Evolutionary conservation across 768 basidiomycete species (phyloP), one percentile per base, ranked within the genome.

Genomic region (Plicaturopsis crispa): DNA sequence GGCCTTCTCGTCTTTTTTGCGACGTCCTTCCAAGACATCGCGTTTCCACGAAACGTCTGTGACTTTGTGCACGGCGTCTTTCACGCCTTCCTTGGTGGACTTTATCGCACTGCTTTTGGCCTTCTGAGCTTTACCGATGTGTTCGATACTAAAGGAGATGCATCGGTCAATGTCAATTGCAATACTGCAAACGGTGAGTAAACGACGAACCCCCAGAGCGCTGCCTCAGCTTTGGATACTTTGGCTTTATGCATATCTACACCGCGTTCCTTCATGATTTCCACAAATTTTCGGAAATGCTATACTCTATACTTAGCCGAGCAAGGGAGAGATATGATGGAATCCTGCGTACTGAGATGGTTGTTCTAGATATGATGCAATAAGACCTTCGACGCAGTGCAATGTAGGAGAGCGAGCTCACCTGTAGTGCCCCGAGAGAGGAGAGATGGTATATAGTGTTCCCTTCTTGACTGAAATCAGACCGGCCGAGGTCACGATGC

Each of bases 381-480:
- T n/a, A n/a, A n/a, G n/a, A n/a, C n/a, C n/a, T n/a, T n/a, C n/a
- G n/a, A n/a, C n/a, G n/a, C n/a, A n/a, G n/a, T n/a, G n/a, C n/a
- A n/a, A n/a, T n/a, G n/a, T n/a, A n/a, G 19, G 36, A 33, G 12
- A 32, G 43, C 45, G 42, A 1, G 35, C 46, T 41, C 34, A 66
- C 69, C 72, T 62, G 52, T 84, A 84, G 48, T 84, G 82, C 1
- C 81, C 82, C 3, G 75, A 78, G 3, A 81, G 60, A 2, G 81
- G 81, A 3, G 75, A 77, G 3, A 84, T 56, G 4, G 66, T 75
- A 41, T 75, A 67, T 34, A 83, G 73, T 13, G 70, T 35, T 2
- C 80, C 80, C 28, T 76, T 60, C 47, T 80, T 74, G 18, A 83
- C 76, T 0, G 74, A 69, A 39, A 84, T 78, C 30, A 82, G 58